phyloP scores from a whole-genome alignment of 139 green algal species.

The Coccomyxa sp. region DNA sequence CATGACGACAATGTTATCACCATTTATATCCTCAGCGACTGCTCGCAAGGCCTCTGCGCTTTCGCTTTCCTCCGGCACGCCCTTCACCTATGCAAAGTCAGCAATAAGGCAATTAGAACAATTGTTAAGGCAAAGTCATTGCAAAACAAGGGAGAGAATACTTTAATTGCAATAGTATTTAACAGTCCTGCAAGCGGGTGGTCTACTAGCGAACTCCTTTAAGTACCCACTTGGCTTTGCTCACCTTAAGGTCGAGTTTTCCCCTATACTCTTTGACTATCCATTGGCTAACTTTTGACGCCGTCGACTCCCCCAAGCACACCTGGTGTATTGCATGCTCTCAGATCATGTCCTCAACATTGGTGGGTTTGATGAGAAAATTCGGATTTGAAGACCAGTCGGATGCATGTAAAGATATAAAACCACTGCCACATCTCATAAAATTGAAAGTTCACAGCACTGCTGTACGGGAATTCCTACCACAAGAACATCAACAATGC shows the following conservation, averaged over 20 bases:
- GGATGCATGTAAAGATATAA: background rate
- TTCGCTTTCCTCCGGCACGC: slow-evolving; percentile 58
- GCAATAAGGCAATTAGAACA: background rate
- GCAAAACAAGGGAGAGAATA: background rate
- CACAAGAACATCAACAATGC: slow-evolving; percentile 64
- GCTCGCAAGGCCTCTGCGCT: slow-evolving; percentile 57
- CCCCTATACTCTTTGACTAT: slow-evolving; percentile 34
- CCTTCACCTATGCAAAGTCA: slow-evolving; percentile 30
- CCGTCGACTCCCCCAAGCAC: slow-evolving; percentile 45
- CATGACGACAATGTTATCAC: slow-evolving; percentile 55
- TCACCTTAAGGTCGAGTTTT: slow-evolving; percentile 41
- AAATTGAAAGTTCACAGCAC: background rate
- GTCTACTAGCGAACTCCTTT: background rate
- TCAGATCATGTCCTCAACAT: background rate
- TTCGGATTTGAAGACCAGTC: background rate
- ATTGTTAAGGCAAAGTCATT: background rate
- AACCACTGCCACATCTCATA: background rate
- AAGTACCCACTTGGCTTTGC: background rate
- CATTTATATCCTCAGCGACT: slow-evolving; percentile 29
- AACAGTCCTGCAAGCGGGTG: background rate
- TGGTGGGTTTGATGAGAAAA: background rate
- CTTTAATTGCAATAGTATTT: background rate
- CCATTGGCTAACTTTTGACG: slow-evolving; percentile 45
- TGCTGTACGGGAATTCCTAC: slow-evolving; percentile 30
- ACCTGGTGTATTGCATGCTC: slow-evolving; percentile 21